Base-by-base conservation (phyloP, 306 rosid genomes). In the Fragaria ananassa region DNA sequence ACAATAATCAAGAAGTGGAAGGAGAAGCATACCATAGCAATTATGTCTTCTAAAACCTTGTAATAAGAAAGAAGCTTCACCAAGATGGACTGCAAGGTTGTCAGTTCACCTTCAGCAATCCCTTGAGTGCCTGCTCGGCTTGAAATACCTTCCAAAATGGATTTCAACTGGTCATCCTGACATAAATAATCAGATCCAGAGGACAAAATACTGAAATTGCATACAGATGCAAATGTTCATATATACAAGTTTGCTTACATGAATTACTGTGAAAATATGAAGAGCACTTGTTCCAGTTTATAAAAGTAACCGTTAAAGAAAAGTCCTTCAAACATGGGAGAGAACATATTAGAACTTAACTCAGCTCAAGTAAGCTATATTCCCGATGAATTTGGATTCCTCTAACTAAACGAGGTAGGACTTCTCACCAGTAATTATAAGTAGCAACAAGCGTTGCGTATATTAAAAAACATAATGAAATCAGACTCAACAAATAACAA, bases 1-100 rank as follows among this genome's bases (percentile, higher is more conserved):
- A 19, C 21, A 60, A 10, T 75, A 71, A 49, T 39, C 50, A 57
- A 53, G 71, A 74, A 76, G 78, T 77, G 65, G 3, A 71, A 69
- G 67, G 67, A 76, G 82, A 80, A 83, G 69, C 66, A 9, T 89
- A 94, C 97, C 91, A 87, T 79, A 68, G 88, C 82, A 79, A 92
- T 82, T 56, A 90, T 81, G 80, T 89, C 91, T 85, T 90, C 91
- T 54, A 92, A 66, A 79, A 65, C 60, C 78, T 88, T 74, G 51
- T 83, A 89, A 74, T 87, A 89, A 79, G 89, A 84, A 74, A 94
- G 88, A 83, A 92, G 82, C 88, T 94, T 94, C 93, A 88, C 84
- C 83, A 92, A 54, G 71, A 94, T 87, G 79, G 97, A 90, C 81
- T 94, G 97, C 92, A 94, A 85, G 88, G 83, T 79, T 67, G 80